phyloP scores from a whole-genome alignment of 176 grass and related monocot genomes.

The Leersia perrieri region DNA sequence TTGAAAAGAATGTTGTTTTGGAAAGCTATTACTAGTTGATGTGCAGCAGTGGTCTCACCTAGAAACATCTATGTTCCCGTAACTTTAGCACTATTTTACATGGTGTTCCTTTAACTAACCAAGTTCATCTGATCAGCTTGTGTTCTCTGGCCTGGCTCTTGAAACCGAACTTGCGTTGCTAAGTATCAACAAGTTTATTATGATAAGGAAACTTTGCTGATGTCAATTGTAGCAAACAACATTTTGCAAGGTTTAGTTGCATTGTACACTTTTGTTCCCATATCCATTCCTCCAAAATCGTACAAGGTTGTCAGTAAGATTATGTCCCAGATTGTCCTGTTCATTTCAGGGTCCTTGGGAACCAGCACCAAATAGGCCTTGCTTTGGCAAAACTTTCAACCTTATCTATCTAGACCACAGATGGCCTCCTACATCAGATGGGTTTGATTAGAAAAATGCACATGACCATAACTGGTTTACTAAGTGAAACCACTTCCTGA shows the following conservation, averaged over 20 bases:
- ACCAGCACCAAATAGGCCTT: too few species aligned
- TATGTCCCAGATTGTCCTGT: neutral
- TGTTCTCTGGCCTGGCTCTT: neutral
- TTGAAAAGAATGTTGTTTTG: slow-evolving; percentile 2
- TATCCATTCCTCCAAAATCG: neutral
- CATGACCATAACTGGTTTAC: neutral
- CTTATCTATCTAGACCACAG: too few species aligned
- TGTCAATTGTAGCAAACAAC: neutral
- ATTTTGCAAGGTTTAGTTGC: neutral
- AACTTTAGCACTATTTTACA: neutral
- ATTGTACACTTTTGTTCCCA: neutral
- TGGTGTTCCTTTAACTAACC: neutral
- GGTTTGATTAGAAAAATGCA: neutral
- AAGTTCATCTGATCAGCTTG: neutral
- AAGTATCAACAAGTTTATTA: neutral
- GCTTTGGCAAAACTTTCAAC: too few species aligned
- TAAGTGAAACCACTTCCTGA: neutral
- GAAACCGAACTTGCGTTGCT: neutral
- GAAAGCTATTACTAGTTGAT: slow-evolving; percentile 29
- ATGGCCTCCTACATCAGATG: too few species aligned
- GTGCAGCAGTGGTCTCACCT: neutral
- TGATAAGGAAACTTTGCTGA: neutral
- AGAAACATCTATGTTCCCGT: neutral
- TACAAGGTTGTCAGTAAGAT: neutral
- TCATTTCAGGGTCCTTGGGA: too few species aligned